Evolutionary conservation across 176 grass and related monocot genomes (phyloP).

Genomic region (Secale cereale): DNA sequence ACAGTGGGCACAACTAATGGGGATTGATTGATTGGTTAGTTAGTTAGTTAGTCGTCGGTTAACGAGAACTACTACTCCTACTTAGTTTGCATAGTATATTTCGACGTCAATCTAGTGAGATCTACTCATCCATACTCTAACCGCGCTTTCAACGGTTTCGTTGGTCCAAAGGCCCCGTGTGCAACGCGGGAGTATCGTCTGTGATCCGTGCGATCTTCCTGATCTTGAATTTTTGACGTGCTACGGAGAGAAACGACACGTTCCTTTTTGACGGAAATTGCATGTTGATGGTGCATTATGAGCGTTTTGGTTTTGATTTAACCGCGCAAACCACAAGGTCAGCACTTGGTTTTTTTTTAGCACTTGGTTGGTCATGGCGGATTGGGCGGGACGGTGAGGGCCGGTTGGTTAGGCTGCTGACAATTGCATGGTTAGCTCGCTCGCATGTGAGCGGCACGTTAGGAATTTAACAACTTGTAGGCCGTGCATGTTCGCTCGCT

Average conservation of each 20-base stretch:
- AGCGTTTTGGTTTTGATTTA: background rate
- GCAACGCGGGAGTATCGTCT: background rate
- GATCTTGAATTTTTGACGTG: background rate
- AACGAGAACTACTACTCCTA: background rate
- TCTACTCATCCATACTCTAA: background rate
- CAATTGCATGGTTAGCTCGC: background rate
- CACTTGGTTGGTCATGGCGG: background rate
- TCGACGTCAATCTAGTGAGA: background rate
- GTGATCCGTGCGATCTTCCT: background rate
- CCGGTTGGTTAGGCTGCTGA: background rate
- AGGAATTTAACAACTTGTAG: background rate
- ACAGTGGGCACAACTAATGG: background rate
- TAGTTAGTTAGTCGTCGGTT: no score
- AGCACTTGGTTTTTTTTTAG: no score
- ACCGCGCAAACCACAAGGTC: background rate
- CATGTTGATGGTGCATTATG: background rate
- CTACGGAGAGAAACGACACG: background rate
- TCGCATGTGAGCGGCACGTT: constrained; percentile 26
- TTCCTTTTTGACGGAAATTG: no score
- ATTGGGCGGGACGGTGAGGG: background rate
- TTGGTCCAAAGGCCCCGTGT: background rate
- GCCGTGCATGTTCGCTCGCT: constrained; percentile 10
- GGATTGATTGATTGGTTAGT: constrained; percentile 1
- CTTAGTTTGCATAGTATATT: background rate
- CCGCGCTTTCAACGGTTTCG: background rate